Percentiles rank a stretch among this genome's conserved stretches.
Evolutionary conservation across 257 asterid species (phyloP).

Genomic region (Solanum arcanum): DNA sequence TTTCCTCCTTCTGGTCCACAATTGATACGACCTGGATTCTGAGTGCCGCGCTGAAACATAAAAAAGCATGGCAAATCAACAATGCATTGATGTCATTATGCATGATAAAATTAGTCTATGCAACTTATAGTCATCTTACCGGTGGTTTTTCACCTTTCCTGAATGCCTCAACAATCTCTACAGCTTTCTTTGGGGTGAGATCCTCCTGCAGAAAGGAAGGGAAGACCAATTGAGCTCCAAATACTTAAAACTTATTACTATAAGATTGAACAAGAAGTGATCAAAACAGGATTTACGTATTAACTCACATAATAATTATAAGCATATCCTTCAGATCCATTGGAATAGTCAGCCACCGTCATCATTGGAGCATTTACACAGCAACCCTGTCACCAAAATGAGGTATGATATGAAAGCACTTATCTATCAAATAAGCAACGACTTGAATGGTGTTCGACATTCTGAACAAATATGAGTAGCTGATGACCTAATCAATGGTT

Average conservation of each 20-base stretch:
- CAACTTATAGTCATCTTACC: conserved; percentile 29
- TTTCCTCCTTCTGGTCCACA: conserved; percentile 93
- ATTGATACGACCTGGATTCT: conserved; percentile 66
- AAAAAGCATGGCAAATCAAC: not conserved
- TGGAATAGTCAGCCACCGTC: conserved; percentile 93
- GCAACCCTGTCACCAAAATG: conserved; percentile 45
- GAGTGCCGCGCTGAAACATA: conserved; percentile 77
- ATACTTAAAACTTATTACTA: not conserved
- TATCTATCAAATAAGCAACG: not conserved
- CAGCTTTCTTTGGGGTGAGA: conserved; percentile 68
- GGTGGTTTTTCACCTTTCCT: conserved; percentile 91
- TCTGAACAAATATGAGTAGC: not conserved
- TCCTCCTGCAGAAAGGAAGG: conserved; percentile 56
- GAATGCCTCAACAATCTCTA: conserved; percentile 89
- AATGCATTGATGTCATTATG: not conserved
- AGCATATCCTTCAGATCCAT: conserved; percentile 87
- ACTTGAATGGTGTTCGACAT: not conserved
- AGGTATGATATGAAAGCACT: not conserved
- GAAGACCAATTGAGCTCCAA: not conserved
- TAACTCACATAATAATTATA: conserved; percentile 75
- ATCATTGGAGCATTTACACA: conserved; percentile 99
- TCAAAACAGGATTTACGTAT: not conserved
- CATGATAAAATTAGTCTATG: not conserved
- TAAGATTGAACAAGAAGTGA: not conserved
- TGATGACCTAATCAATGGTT: not conserved